Percentiles rank a stretch among this genome's conserved stretches.
phyloP scores from a whole-genome alignment of 768 basidiomycete genomes.

The Agrocybe chaxingu region DNA sequence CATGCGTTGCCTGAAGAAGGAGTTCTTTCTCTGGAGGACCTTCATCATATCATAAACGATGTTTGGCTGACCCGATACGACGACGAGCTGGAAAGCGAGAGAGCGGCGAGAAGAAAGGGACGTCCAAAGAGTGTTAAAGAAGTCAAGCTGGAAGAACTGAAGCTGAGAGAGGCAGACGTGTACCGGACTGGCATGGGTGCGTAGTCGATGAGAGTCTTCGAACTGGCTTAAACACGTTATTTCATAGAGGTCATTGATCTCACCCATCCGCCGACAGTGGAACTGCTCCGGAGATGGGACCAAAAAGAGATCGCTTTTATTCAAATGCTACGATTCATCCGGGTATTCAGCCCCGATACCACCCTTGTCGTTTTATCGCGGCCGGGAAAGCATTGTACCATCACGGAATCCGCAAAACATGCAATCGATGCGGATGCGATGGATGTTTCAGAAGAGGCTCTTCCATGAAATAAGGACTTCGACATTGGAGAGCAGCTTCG shows the following conservation, averaged over 20 bases:
- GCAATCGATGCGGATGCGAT: constrained; percentile 12
- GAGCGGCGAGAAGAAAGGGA: constrained; percentile 61
- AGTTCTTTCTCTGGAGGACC: constrained; percentile 55
- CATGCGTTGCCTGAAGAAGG: constrained; percentile 63
- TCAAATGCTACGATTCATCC: constrained; percentile 70
- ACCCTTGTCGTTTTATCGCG: constrained; percentile 47
- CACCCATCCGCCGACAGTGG: constrained; percentile 66
- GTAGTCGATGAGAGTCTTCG: constrained; percentile 19
- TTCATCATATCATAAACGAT: constrained; percentile 62
- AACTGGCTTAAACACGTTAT: neutral
- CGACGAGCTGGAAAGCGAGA: constrained; percentile 59
- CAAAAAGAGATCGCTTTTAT: constrained; percentile 70
- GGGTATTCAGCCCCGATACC: constrained; percentile 61
- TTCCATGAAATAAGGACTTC: neutral
- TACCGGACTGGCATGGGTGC: constrained; percentile 82
- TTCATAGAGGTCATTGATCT: constrained; percentile 73
- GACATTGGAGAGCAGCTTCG: neutral
- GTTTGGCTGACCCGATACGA: constrained; percentile 77
- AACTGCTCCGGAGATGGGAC: constrained; percentile 76
- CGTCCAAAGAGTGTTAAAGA: constrained; percentile 73
- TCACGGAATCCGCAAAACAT: constrained; percentile 16
- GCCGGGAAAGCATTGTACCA: constrained; percentile 52
- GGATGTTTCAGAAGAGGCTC: constrained; percentile 9
- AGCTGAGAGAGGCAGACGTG: constrained; percentile 61
- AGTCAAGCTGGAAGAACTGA: constrained; percentile 65